These are phyloP conservation scores for Phaffia rhodozyma DNA, from an alignment of 1,284 basidiomycete species.

Conservation along the genomic window DNA sequence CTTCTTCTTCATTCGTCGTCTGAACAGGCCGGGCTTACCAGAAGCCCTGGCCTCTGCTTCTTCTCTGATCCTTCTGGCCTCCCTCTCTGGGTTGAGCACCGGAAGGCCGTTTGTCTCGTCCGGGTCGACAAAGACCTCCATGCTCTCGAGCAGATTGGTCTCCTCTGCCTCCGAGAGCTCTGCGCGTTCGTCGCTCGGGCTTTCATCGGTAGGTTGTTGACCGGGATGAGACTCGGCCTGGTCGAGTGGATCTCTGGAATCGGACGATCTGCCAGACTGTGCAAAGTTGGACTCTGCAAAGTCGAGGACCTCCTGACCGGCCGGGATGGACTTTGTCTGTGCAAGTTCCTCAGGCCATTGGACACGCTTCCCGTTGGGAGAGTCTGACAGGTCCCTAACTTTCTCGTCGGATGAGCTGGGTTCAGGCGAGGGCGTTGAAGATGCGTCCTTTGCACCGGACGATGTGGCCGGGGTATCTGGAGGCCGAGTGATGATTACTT, in stretches of 20 bases:
- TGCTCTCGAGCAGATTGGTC: constrained; percentile 24
- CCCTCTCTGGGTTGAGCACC: constrained; percentile 23
- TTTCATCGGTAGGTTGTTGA: constrained; percentile 3
- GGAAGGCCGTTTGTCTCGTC: constrained; percentile 39
- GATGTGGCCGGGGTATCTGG: too few relatives aligned
- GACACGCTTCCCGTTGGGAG: not conserved
- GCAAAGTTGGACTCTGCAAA: too few relatives aligned
- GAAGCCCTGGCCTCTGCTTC: constrained; percentile 32
- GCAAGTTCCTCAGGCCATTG: constrained; percentile 14
- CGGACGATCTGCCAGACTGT: not conserved
- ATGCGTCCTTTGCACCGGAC: too few relatives aligned
- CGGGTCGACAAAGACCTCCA: constrained; percentile 34
- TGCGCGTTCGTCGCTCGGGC: constrained; percentile 7
- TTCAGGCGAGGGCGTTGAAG: too few relatives aligned
- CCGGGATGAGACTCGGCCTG: not conserved
- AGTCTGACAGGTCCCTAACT: too few relatives aligned
- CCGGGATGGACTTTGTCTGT: constrained; percentile 1
- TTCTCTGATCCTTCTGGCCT: constrained; percentile 19
- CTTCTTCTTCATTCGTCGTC: constrained; percentile 23
- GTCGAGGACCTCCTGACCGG: too few relatives aligned
- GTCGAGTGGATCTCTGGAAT: constrained; percentile 7
- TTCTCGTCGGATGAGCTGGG: too few relatives aligned
- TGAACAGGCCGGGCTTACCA: constrained; percentile 25
- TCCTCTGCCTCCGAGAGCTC: constrained; percentile 16
- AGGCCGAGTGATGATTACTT: too few relatives aligned